Base-by-base conservation (phyloP, 192 early-diverging fungal genomes). In the Phycomyces blakesleeanus region DNA sequence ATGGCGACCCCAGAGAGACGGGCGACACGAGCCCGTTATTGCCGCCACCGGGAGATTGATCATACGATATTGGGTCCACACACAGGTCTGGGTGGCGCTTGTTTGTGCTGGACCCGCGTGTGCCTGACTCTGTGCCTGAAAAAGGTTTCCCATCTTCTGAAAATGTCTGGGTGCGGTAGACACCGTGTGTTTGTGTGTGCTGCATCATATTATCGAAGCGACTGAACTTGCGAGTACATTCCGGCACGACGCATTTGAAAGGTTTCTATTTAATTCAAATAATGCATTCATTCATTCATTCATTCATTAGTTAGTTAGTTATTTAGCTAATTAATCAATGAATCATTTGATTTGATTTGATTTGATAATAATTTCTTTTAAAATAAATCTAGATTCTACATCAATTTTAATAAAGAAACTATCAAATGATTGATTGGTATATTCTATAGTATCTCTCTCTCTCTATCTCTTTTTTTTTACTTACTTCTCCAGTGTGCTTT, bases 131-230 rank as follows among this genome's bases (percentile, higher is more conserved):
- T 20, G 16, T 8, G 21, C 16, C 10, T 62, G 18, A 38, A 34
- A 8, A 14, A 25, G 51, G 14, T 9, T 15, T 20, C 25, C 21
- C 14, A n/a, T 61, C 49, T 55, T 20, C 18, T 38, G 47, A 63
- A 39, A 37, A 40, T 18, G 25, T 16, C 24, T 22, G 14, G 21
- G 39, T 26, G 25, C 74, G 69, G 41, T 74, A 51, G 39, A 64
- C 74, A 65, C 51, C 57, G n/a, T 90, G 89, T 37, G 86, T 90
- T 47, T 87, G 86, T 10, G 87, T 87, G 52, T 90, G 89, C 64
- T 90, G 89, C 76, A 90, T 87, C 89, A 90, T 90, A 59, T 90
- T 90, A 64, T 90, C 89, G 59, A 88, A 90, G 20, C 89, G 80
- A 74, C 84, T 86, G 53, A 90, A 90, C 68, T 80, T 76, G 38